Evolutionary conservation across 257 asterid genomes (phyloP), one percentile per base, ranked within the genome.

Genomic region (Ocimum tenuiflorum): DNA sequence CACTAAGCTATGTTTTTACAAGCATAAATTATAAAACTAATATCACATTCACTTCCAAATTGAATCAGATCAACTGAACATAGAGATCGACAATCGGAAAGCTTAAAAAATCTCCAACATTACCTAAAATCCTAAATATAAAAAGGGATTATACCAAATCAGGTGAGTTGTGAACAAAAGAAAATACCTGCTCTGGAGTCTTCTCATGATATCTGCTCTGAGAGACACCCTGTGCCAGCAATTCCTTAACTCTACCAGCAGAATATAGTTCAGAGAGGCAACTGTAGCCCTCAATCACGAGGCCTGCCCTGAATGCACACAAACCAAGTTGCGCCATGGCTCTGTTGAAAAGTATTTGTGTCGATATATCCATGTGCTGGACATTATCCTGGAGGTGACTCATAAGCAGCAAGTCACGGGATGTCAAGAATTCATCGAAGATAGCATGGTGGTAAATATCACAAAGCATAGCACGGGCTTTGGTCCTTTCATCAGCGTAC

Each of bases 381-480:
- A 94, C 81, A 75, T 68, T 94, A 64, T 90, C 99, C 78, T 90
- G 99, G 65, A 94, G 87, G 80, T 86, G 99, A 82, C 99, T 94
- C 99, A 94, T 94, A 7, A 94, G 84, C 83, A 94, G 42, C 77
- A 94, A 73, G 74, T 94, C 97, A 17, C 97, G 95, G 18, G 99
- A 76, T 49, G 83, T 80, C 4, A 94, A 78, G 59, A 94, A 94
- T 15, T 90, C 91, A 47, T 90, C 96, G 36, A 82, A 72, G 67
- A 94, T 84, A 14, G 99, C 96, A 67, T 94, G 96, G 59, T 94
- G 87, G 69, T 94, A 94, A 19, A 94, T 94, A 76, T 94, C 99
- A 68, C 97, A 94, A 60, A 94, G 99, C 99, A 94, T 90, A 0
- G 99, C 99, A 50, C 97, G 97, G 38, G 99, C 99, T 77, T 88